phyloP scores from a whole-genome alignment of 306 rosid genomes.

The Cotoneaster glaucophyllus region DNA sequence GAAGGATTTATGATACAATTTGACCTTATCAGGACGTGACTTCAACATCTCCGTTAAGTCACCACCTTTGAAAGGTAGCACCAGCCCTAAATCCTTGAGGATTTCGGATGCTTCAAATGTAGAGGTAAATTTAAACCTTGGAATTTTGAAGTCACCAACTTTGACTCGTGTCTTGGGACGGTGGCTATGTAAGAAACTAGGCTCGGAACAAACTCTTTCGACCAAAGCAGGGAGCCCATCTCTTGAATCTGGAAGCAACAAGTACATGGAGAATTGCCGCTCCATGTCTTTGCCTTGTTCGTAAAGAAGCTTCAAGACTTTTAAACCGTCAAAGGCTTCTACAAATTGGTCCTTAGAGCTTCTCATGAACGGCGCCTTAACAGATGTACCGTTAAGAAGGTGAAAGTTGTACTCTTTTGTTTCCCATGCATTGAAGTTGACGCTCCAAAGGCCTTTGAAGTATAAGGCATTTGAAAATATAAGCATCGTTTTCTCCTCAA shows the following conservation, averaged over 20 bases:
- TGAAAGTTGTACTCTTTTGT: conserved; percentile 36
- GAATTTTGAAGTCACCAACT: conserved; percentile 64
- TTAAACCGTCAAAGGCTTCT: conserved; percentile 48
- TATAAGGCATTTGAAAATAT: conserved; percentile 64
- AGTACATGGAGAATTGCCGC: conserved; percentile 47
- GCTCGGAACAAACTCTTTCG: conserved; percentile 43
- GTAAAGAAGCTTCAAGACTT: conserved; percentile 65
- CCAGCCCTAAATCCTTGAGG: conserved; percentile 57
- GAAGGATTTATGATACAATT: too few species aligned
- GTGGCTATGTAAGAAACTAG: conserved; percentile 43
- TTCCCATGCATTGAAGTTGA: conserved; percentile 45
- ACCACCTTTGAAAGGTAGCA: conserved; percentile 4
- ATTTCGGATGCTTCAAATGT: conserved; percentile 43
- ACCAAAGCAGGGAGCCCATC: conserved; percentile 61
- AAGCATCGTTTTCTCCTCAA: conserved; percentile 43
- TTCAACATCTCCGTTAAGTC: too few species aligned
- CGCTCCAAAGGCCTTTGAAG: conserved; percentile 74
- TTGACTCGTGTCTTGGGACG: conserved; percentile 31
- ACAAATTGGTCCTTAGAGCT: conserved; percentile 43
- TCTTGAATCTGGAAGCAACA: conserved; percentile 64
- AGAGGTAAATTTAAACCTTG: conserved; percentile 64
- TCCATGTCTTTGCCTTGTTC: conserved; percentile 55
- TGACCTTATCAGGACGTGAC: too few species aligned
- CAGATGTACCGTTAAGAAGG: conserved; percentile 46
- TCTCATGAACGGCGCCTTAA: conserved; percentile 68